A percentile compares a stretch with the other conserved stretches of the same genome.
phyloP scores from a whole-genome alignment of 1,284 basidiomycete genomes.

The Leucoagaricus sp. region DNA sequence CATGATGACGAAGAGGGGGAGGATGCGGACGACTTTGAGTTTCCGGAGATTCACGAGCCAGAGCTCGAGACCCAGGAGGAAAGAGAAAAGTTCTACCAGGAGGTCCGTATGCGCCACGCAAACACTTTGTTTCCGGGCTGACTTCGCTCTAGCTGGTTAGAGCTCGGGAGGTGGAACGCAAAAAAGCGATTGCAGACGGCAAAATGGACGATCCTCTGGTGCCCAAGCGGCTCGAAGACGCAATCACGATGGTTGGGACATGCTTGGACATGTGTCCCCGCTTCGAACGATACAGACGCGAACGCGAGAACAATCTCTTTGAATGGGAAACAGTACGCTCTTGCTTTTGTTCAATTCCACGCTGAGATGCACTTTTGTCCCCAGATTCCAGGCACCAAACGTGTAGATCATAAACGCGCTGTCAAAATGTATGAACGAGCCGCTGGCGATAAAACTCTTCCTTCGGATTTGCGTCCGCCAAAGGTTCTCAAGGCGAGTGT shows the following conservation, averaged over 20 bases:
- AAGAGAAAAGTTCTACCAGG: constrained; percentile 64
- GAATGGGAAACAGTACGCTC: constrained; percentile 82
- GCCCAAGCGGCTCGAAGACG: constrained; percentile 81
- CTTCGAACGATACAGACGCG: constrained; percentile 89
- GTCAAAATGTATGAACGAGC: constrained; percentile 97
- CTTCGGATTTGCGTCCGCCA: constrained; percentile 92
- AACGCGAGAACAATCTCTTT: constrained; percentile 88
- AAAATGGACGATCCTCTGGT: constrained; percentile 85
- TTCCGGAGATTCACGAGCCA: constrained; percentile 36
- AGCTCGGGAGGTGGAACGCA: constrained; percentile 74
- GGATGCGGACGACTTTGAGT: constrained; percentile 13
- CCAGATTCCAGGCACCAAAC: constrained; percentile 72
- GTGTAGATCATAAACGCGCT: constrained; percentile 83
- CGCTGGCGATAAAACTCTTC: constrained; percentile 89
- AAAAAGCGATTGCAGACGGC: constrained; percentile 79
- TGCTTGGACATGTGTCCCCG: constrained; percentile 95
- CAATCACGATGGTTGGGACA: constrained; percentile 88
- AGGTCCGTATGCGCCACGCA: too few species aligned
- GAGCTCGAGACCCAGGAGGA: constrained; percentile 56
- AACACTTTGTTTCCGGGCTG: too few species aligned
- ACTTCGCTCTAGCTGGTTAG: constrained; percentile 58
- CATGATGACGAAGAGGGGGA: constrained; percentile 16
- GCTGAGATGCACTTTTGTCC: constrained; percentile 33
- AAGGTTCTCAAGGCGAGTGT: constrained; percentile 71
- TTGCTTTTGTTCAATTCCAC: constrained; percentile 19